Percentiles rank a stretch among this genome's conserved stretches.
phyloP scores from a whole-genome alignment of 2,329 filamentous ascomycete species.

The Beauveria pseudobassiana region DNA sequence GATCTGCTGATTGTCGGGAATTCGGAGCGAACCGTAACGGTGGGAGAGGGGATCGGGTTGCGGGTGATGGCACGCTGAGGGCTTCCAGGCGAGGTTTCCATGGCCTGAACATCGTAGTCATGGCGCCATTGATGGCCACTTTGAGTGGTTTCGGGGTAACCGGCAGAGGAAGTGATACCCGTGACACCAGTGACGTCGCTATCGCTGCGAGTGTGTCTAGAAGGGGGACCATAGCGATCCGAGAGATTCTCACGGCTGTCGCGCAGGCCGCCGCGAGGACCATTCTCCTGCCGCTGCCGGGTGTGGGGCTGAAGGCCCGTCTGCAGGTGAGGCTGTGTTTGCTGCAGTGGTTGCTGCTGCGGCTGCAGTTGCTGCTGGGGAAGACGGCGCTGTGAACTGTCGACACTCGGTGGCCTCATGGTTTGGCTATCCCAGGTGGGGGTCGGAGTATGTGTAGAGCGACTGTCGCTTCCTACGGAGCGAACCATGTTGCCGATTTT shows the following conservation, averaged over 20 bases:
- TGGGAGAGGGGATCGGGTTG: constrained; percentile 84
- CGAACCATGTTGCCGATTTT: constrained; percentile 92
- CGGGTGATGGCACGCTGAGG: constrained; percentile 59
- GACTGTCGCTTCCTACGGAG: constrained; percentile 60
- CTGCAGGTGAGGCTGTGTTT: constrained; percentile 17
- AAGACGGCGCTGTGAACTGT: constrained; percentile 31
- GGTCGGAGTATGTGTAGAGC: constrained; percentile 49
- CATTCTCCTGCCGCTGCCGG: constrained; percentile 27
- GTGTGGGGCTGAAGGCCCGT: constrained; percentile 5
- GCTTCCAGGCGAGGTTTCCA: constrained; percentile 78
- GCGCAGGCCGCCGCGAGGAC: constrained; percentile 33
- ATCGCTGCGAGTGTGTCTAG: constrained; percentile 64
- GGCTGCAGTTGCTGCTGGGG: constrained; percentile 29
- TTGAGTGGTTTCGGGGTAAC: constrained; percentile 71
- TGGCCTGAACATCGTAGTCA: constrained; percentile 92
- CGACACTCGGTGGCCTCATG: constrained; percentile 45
- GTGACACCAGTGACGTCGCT: constrained; percentile 66
- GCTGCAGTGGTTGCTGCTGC: constrained; percentile 25
- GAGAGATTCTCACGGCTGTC: constrained; percentile 43
- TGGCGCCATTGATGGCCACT: constrained; percentile 66
- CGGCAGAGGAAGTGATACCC: constrained; percentile 59
- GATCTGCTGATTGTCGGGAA: constrained; percentile 91
- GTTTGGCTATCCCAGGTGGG: constrained; percentile 61
- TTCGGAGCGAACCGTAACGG: constrained; percentile 91
- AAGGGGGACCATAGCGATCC: constrained; percentile 38